Base-by-base conservation (phyloP, 345 rosid species). In the Hypericum androsaemum region DNA sequence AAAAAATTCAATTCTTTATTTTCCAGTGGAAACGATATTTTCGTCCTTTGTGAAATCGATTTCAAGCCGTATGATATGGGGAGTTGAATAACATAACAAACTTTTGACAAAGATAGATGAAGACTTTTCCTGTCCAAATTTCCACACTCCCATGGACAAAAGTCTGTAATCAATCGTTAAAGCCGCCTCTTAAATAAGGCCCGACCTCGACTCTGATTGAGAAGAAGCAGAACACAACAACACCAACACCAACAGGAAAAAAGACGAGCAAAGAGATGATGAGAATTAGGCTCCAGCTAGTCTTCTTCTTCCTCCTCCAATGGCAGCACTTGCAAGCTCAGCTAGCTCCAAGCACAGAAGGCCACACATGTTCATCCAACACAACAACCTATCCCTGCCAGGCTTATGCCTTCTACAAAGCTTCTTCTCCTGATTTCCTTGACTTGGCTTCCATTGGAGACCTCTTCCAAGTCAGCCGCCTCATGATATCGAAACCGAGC, bases 371-470 rank as follows among this genome's bases (percentile, higher is more conserved):
- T 72, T 12, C 52, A 2, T 42, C 65, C 8, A 74, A 40, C 67
- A 72, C 57, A 59, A 74, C 74, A 49, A 16, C n/a, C 11, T 72
- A 61, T 63, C 80, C 82, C 14, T 83, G 90, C 70, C 79, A 57
- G 47, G 57, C 90, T 57, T 83, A 74, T 47, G 84, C 71, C 47
- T 71, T 76, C 58, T 83, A 78, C 66, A 51, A 71, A 43, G 82
- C 81, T 41, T 22, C 15, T 0, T n/a, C 73, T 35, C 79, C 79
- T 1, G 48, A 72, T 60, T 70, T 65, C 53, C 76, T 74, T 36
- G 82, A 83, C 59, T 67, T 76, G 39, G 82, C 79, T 47, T 70
- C 87, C 17, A 61, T 80, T 41, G 87, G 65, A 7, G 87, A 83
- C 50, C 84, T 83, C 52, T 83, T 83, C 63, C 64, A 70, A 4